phyloP scores from a whole-genome alignment of 2,329 filamentous ascomycete species.

The Venturia asperata region DNA sequence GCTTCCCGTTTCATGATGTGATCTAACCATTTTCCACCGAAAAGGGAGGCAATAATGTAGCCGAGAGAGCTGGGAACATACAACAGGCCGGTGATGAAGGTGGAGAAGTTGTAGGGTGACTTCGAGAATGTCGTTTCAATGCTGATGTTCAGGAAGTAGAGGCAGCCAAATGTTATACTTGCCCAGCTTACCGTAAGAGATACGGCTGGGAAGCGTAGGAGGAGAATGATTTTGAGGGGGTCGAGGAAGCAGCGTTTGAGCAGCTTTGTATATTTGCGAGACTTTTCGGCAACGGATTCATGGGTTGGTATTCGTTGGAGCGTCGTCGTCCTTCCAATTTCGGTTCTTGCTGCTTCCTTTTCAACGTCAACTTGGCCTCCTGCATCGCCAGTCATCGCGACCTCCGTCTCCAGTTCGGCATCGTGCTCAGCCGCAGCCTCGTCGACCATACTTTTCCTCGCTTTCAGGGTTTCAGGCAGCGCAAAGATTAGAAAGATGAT shows the following conservation, averaged over 20 bases:
- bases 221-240: conserved; percentile 33
- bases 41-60: conserved; percentile 31
- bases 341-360: not conserved
- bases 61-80: conserved; percentile 34
- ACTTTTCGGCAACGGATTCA: conserved; percentile 21
- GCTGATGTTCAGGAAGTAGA: conserved; percentile 37
- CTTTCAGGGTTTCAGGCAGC: conserved; percentile 30
- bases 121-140: conserved; percentile 32
- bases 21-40: conserved; percentile 37
- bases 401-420: not conserved
- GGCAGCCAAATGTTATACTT: conserved; percentile 33
- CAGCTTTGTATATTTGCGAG: conserved; percentile 27
- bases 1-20: conserved; percentile 36
- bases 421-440: conserved; percentile 23
- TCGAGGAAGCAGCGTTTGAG: conserved; percentile 34
- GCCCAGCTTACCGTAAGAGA: conserved; percentile 35
- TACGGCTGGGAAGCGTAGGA: conserved; percentile 34
- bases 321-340: not conserved
- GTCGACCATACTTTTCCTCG: conserved; percentile 17
- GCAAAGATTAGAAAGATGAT: conserved; percentile 30
- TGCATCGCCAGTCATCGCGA: not conserved
- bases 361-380: not conserved
- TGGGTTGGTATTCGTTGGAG: conserved; percentile 1
- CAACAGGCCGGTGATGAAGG: conserved; percentile 32
- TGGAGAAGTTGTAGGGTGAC: conserved; percentile 32